Evolutionary conservation across 1,284 basidiomycete genomes (phyloP).

Genomic region (Pyrrhoderma noxium): DNA sequence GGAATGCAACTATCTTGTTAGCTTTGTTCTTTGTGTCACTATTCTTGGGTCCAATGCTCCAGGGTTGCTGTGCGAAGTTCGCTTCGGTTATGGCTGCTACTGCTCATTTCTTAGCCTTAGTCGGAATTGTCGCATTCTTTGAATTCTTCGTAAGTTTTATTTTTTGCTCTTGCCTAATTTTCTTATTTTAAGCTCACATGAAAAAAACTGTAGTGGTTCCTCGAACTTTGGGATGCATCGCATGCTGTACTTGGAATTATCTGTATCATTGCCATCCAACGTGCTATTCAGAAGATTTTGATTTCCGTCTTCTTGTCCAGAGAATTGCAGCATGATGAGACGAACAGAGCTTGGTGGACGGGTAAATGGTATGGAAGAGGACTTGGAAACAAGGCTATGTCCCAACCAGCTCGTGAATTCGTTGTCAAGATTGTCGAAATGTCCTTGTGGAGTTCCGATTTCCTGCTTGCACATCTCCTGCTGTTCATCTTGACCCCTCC

Average conservation of each 20-base stretch:
- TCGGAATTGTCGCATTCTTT: conserved; percentile 86
- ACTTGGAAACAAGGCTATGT: conserved; percentile 80
- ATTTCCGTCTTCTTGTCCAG: conserved; percentile 90
- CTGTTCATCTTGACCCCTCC: conserved; percentile 82
- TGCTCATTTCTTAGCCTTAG: conserved; percentile 72
- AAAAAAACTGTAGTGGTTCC: conserved; percentile 85
- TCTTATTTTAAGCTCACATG: conserved; percentile 20
- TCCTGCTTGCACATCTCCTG: conserved; percentile 75
- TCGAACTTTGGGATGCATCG: conserved; percentile 93
- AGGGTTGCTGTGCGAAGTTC: conserved; percentile 75
- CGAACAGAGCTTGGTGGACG: conserved; percentile 98
- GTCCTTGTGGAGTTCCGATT: conserved; percentile 91
- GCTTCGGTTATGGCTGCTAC: conserved; percentile 86
- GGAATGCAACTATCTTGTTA: conserved; percentile 88
- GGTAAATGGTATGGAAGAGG: conserved; percentile 95
- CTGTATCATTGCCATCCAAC: conserved; percentile 80
- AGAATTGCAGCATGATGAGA: conserved; percentile 96
- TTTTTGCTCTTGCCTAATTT: not conserved
- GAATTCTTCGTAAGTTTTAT: conserved; percentile 78
- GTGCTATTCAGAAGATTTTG: conserved; percentile 87
- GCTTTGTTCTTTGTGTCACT: conserved; percentile 86
- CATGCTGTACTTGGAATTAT: conserved; percentile 89
- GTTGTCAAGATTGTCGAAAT: conserved; percentile 97
- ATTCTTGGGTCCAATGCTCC: conserved; percentile 88
- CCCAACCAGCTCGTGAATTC: conserved; percentile 91